Evolutionary conservation across 2,329 filamentous ascomycete genomes (phyloP).

Genomic region (Diaporthe vexans): DNA sequence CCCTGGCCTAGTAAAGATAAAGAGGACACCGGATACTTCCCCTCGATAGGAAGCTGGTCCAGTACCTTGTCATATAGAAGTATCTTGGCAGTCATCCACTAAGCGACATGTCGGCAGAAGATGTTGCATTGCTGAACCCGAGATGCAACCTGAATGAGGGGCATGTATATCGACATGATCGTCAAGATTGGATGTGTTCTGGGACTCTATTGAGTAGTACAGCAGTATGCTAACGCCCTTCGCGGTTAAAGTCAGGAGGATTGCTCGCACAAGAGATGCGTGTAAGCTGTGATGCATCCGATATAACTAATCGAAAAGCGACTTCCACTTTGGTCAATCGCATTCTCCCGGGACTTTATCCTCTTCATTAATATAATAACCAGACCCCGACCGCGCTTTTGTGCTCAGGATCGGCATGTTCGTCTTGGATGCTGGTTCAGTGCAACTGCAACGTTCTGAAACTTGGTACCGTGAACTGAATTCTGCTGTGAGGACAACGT

Average conservation of each 20-base stretch:
- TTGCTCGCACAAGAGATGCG: background rate
- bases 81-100: background rate
- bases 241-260: background rate
- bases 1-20: too few relatives aligned
- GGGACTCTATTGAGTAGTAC: background rate
- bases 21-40: background rate
- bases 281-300: background rate
- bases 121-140: background rate
- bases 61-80: background rate
- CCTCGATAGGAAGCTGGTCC: background rate
- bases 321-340: background rate
- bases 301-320: background rate
- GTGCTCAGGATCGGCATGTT: background rate
- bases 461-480: background rate
- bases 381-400: background rate
- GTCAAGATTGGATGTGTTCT: background rate
- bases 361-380: slow-evolving; percentile 10
- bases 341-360: slow-evolving; percentile 30
- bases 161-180: background rate
- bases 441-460: background rate
- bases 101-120: background rate
- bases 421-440: background rate
- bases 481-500: background rate
- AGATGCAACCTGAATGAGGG: background rate
- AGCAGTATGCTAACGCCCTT: background rate